Evolutionary conservation across 2,329 filamentous ascomycete genomes (phyloP), one percentile per base, ranked within the genome.

Genomic region (Dothistroma pini): DNA sequence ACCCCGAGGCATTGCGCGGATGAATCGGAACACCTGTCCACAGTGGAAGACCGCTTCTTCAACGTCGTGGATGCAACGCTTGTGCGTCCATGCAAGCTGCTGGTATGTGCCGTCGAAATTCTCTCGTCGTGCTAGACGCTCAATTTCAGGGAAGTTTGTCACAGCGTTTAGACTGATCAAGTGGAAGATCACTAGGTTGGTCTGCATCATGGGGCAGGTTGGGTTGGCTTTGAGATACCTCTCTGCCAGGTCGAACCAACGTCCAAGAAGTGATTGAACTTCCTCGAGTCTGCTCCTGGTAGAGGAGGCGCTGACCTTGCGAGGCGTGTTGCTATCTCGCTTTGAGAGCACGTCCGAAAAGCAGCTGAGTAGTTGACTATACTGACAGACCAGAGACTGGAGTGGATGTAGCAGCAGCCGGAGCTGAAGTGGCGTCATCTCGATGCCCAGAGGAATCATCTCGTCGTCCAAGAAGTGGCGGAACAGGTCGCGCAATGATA

Each of bases 181-280:
- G 68, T 91, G 88, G 72, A 88, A 90, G 62, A 90, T 81, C 49
- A 88, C 82, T 48, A 90, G 75, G 69, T 87, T 89, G 64, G 84
- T 86, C 68, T 83, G 83, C 69, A 84, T 88, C 64, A 86, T 79
- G 16, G 82, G 75, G 64, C 86, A 89, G 53, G 76, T 74, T 1
- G 83, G 80, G 68, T 86, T 81, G n/a, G 77, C 74, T 69, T 84
- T 83, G 68, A 79, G 75, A 70, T 85, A 81, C 11, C 77, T 74
- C 62, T 84, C 80, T 41, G 84, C 84, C n/a, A 90, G 76, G 62
- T 85, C 81, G 72, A 87, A 87, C 88, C 88, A 91, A 59, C 83
- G 83, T 64, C 85, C 81, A 7, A 90, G 76, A 29, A 89, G 75
- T 0, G 78, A 79, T 66, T 89, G 86, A 0, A 88, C 85, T 68